A percentile compares a stretch with the other conserved stretches of the same genome.
Evolutionary conservation across 116 monocot genomes (phyloP).

Genomic region (Trichopus zeylanicus): DNA sequence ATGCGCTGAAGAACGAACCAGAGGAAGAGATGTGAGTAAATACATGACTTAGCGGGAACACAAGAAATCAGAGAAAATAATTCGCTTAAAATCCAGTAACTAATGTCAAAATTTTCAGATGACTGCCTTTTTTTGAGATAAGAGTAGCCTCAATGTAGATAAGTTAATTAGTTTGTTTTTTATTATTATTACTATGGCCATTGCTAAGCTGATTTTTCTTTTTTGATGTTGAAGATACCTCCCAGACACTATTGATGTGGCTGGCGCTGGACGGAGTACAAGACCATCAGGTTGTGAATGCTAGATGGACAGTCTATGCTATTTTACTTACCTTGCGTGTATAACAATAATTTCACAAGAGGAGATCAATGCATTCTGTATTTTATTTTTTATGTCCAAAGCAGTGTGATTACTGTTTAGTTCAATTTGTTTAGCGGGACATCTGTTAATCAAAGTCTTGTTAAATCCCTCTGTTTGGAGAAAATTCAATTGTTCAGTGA

Average conservation of each 20-base stretch:
- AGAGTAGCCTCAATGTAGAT: background rate
- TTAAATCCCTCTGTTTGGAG: background rate
- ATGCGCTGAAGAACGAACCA: slow-evolving; percentile 88
- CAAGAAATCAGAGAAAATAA: background rate
- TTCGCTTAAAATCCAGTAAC: too few species aligned
- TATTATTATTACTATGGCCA: too few species aligned
- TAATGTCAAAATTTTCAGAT: background rate
- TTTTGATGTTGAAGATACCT: slow-evolving; percentile 19
- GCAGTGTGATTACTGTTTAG: too few species aligned
- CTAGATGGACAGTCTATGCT: background rate
- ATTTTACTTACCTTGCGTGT: background rate
- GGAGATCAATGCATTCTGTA: background rate
- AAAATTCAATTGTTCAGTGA: background rate
- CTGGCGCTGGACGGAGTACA: slow-evolving; percentile 25
- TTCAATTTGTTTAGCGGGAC: too few species aligned
- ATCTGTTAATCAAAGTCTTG: too few species aligned
- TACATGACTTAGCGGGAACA: too few species aligned
- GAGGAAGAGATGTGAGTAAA: slow-evolving; percentile 96
- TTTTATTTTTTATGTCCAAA: too few species aligned
- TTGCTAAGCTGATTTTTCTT: background rate
- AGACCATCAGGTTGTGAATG: slow-evolving; percentile 22
- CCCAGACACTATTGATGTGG: slow-evolving; percentile 48
- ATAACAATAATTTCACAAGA: background rate
- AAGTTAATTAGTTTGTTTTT: too few species aligned
- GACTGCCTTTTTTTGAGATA: background rate